Base-by-base conservation (phyloP, 225 moss, liverwort and hornwort genomes). In the Rhytidiadelphus loreus region DNA sequence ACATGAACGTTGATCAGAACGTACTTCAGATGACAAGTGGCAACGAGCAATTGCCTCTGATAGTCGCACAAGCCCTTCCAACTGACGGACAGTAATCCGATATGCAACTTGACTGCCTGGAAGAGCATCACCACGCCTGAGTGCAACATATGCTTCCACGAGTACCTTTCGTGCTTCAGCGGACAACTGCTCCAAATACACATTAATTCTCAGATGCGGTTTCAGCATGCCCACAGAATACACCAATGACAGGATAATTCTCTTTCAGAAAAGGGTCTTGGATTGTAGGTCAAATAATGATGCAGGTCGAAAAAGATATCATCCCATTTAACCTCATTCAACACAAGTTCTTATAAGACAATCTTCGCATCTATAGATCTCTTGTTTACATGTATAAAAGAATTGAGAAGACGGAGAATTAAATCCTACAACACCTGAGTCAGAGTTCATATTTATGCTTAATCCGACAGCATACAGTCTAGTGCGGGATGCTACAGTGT, bases 51-150 rank as follows among this genome's bases (percentile, higher is more conserved):
- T 96, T 43, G 98, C 98, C 91, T 99, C 98, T 73, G 98, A 99
- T 46, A 99, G 90, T 75, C 98, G 94, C 84, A 99, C 56, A 71
- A 99, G 96, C 80, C 97, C 99, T 93, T 99, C 99, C 87, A 99
- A 87, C 94, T 99, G 99, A 89, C 99, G 93, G 24, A 99, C 99
- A 56, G 99, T 99, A 64, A 99, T 99, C 84, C 99, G 93, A 70
- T 99, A 99, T 24, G 99, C 97, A 64, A 99, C 99, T 92, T 99
- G 97, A 85, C 96, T 99, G 64, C 99, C 99, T 87, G 96, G 95
- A 88, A 93, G 87, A 72, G 97, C 97, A 91, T 99, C 99, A 84
- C 99, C 97, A 64, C 95, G 93, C 93, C 99, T 92, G 71, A 99
- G 94, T 64, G 96, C 95, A 62, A 99, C 97, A 86, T 99, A 99